Conservation (phyloP, 2,329 filamentous ascomycete species). For the Cladosporium oxysporum region DNA sequence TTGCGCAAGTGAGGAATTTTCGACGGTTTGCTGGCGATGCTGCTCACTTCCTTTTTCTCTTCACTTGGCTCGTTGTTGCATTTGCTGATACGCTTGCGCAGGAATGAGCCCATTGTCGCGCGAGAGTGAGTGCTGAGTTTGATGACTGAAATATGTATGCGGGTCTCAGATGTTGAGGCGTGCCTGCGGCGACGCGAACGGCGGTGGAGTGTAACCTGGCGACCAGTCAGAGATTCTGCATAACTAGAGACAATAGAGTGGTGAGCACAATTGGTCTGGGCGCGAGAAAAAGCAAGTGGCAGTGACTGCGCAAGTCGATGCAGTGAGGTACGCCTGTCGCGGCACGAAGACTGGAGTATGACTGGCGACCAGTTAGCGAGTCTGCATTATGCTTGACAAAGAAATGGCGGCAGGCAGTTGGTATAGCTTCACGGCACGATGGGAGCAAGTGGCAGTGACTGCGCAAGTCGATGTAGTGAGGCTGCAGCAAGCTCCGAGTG, state of each 20-base stretch:
- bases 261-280: background rate
- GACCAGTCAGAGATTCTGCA: background rate
- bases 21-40: background rate
- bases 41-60: background rate
- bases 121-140: constrained; percentile 4
- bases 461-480: background rate
- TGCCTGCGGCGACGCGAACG: background rate
- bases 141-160: background rate
- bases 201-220: background rate
- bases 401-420: background rate
- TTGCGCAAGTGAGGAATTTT: constrained; percentile 2
- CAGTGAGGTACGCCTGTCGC: background rate
- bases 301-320: background rate
- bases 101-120: constrained; percentile 16
- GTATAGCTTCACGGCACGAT: background rate
- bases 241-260: background rate
- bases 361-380: too few species aligned
- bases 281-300: background rate
- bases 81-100: constrained; percentile 23
- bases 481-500: background rate
- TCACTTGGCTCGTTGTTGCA: background rate
- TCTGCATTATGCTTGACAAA: too few species aligned
- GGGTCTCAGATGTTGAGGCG: background rate
- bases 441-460: background rate
- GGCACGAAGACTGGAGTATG: too few species aligned